phyloP scores from a whole-genome alignment of 805 yeast genomes.

The Barnettozyma salicaria region DNA sequence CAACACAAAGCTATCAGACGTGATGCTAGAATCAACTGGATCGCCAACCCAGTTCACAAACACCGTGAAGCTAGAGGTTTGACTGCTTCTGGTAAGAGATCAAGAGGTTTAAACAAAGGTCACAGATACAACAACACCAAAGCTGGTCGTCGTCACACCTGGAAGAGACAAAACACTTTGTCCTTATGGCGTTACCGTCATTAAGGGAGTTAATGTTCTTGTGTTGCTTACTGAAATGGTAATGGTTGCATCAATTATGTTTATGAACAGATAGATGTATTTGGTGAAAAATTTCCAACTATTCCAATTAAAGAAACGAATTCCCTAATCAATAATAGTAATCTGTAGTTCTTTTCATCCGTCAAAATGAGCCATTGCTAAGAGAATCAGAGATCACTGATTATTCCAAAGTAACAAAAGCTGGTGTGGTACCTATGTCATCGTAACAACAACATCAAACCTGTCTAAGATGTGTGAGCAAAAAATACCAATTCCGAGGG shows the following conservation, averaged over 20 bases:
- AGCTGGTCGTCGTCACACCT: conserved; percentile 98
- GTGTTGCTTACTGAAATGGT: conserved; percentile 6
- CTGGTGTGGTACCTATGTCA: too few species aligned
- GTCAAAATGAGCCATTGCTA: too few species aligned
- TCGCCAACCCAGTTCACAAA: conserved; percentile 99
- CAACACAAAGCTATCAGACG: conserved; percentile 98
- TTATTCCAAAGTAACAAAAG: too few species aligned
- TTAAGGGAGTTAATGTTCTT: conserved; percentile 11
- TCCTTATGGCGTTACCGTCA: conserved; percentile 99
- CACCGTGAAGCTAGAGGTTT: conserved; percentile 99
- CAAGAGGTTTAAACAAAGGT: conserved; percentile 99
- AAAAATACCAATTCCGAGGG: background rate
- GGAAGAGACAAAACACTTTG: conserved; percentile 99
- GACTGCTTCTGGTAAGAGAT: conserved; percentile 96
- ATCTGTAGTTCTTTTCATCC: background rate
- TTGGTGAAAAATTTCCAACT: conserved; percentile 1
- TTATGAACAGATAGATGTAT: conserved; percentile 2
- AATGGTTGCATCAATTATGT: conserved; percentile 3
- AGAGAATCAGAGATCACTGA: conserved; percentile 1
- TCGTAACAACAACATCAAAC: too few species aligned
- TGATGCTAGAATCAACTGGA: conserved; percentile 99
- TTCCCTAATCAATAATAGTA: conserved; percentile 1
- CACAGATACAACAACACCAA: conserved; percentile 97
- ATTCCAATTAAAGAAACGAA: conserved; percentile 4
- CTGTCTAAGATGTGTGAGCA: too few species aligned